Base-by-base conservation (phyloP, 1,139 yeast genomes). In the Taiozyma sp. region DNA sequence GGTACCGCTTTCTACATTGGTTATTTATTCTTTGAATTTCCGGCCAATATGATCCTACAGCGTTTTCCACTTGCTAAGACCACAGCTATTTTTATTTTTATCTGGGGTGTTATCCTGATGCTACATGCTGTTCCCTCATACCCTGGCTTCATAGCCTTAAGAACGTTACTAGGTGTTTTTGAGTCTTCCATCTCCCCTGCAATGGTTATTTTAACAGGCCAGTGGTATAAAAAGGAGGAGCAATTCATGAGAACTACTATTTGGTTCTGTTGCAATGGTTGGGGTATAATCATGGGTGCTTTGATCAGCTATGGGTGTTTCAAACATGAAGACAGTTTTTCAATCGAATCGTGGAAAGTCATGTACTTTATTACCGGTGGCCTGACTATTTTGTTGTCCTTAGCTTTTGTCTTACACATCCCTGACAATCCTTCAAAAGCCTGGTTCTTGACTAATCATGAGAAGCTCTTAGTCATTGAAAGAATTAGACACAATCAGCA, bases 1-100 rank as follows among this genome's bases (percentile, higher is more conserved):
- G 84, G 82, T 38, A 70, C 81, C 13, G 73, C 81, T 0, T 81
- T 81, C 55, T 81, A 81, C 60, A 61, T 79, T 44, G 84, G 84
- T 8, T 79, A 78, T 52, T 62, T 80, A 45, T 65, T 65, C 16
- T 78, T 77, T 62, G 80, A 76, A 56, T 69, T 72, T 49, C 79
- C 81, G 8, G 74, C 80, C 3, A 72, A 71, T 30, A 60, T 67
- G 48, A 51, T 76, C 7, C 59, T 76, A 51, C 79, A 76, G 61
- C 63, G 65, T 46, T 72, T 75, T 53, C 78, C 79, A 2, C 66
- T 77, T 46, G 72, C 75, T 24, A 74, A 73, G 49, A 61, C 71
- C 2, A 61, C 71, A 8, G 65, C 74, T 4, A 47, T 57, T 4
- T 70, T 73, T 46, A 68, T 78, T 29, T 47, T 76, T n/a, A 14